phyloP scores from a whole-genome alignment of 495 filamentous ascomycete species.

The Aspergillus carlsbadensis region DNA sequence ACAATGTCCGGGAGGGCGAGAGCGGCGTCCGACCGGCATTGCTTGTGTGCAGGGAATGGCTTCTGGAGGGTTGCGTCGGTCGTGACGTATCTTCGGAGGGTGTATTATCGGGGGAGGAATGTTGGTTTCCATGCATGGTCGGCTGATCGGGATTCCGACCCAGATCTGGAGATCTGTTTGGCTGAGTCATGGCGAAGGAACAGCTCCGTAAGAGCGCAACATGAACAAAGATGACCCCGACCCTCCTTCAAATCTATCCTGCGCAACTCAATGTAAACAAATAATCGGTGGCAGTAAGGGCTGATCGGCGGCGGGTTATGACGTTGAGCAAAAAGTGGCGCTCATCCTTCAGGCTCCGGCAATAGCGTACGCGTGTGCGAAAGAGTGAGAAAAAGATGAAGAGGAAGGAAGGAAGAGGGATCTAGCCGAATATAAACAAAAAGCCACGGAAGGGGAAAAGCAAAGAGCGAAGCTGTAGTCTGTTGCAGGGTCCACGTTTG shows the following conservation, averaged over 20 bases:
- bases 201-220: not conserved
- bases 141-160: conserved; percentile 8
- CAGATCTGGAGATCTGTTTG: conserved; percentile 21
- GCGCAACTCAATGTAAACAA: not conserved
- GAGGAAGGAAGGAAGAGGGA: conserved; percentile 10
- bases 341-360: conserved; percentile 10
- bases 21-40: conserved; percentile 26
- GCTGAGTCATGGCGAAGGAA: conserved; percentile 29
- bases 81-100: conserved; percentile 1
- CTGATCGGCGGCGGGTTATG: conserved; percentile 12
- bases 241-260: not conserved
- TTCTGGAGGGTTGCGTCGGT: conserved; percentile 13
- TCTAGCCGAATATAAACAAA: conserved; percentile 9
- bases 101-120: not conserved
- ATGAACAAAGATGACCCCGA: not conserved
- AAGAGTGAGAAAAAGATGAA: conserved; percentile 10
- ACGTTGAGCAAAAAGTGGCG: conserved; percentile 2
- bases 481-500: conserved; percentile 10
- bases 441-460: conserved; percentile 11
- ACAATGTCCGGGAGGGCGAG: conserved; percentile 31
- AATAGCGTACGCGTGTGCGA: too few species aligned
- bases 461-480: conserved; percentile 2
- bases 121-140: conserved; percentile 1
- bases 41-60: conserved; percentile 16
- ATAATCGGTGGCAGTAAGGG: not conserved